These are phyloP conservation scores for Teunomyces pallodes DNA, from an alignment of 805 yeast genomes.

Conservation along the genomic window DNA sequence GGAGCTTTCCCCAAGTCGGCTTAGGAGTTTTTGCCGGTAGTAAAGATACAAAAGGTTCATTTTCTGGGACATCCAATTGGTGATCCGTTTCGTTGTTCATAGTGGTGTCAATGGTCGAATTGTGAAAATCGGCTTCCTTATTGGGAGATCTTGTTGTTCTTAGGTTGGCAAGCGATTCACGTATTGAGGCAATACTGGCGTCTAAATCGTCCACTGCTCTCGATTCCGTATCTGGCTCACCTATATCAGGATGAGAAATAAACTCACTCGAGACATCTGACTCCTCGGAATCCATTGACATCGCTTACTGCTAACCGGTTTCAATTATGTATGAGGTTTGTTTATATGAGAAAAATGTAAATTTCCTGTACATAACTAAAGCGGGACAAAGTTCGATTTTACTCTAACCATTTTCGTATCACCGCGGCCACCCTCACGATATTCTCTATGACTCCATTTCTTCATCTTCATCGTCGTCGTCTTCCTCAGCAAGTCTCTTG, in stretches of 20 bases:
- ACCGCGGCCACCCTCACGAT: not conserved
- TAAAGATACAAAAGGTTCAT: not conserved
- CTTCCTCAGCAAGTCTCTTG: slow-evolving; percentile 75
- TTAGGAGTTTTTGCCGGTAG: slow-evolving; percentile 3
- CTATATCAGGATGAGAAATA: not conserved
- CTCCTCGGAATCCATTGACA: not conserved
- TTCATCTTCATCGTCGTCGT: slow-evolving; percentile 73
- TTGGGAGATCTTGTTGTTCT: not conserved
- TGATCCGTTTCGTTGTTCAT: slow-evolving; percentile 21
- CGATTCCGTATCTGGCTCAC: not conserved
- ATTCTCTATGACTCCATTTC: slow-evolving; percentile 9
- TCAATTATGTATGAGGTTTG: not conserved
- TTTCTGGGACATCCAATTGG: slow-evolving; percentile 18
- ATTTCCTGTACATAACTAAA: slow-evolving; percentile 1
- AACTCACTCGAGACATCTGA: slow-evolving; percentile 1
- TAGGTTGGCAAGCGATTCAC: slow-evolving; percentile 10
- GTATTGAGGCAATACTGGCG: slow-evolving; percentile 13
- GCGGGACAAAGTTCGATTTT: not conserved
- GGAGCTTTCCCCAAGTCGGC: slow-evolving; percentile 24
- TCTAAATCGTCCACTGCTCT: slow-evolving; percentile 8
- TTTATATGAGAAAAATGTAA: slow-evolving; percentile 1
- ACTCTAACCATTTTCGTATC: no score
- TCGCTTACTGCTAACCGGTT: not conserved
- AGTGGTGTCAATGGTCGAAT: slow-evolving; percentile 12
- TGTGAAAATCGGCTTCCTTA: slow-evolving; percentile 7